Percentiles rank a stretch among this genome's conserved stretches.
These are phyloP conservation scores for Trichothecium roseum DNA, from an alignment of 2,329 filamentous ascomycete species.

Conservation along the genomic window DNA sequence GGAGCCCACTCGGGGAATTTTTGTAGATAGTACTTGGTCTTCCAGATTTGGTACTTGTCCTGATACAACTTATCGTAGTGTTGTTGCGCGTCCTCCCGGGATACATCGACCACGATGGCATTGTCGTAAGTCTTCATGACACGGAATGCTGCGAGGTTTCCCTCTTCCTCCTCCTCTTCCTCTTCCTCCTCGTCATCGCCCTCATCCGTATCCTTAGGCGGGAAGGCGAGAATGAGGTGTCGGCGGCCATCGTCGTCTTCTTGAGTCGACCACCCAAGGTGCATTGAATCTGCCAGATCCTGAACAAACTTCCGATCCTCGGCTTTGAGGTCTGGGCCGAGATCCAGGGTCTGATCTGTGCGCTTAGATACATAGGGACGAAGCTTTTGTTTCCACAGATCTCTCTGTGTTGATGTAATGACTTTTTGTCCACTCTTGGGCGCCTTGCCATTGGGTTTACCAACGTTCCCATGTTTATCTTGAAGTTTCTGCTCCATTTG, in stretches of 20 bases:
- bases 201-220: slow-evolving; percentile 36
- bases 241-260: slow-evolving; percentile 46
- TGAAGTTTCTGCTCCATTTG: slow-evolving; percentile 53
- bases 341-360: slow-evolving; percentile 54
- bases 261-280: slow-evolving; percentile 46
- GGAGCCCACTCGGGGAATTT: slow-evolving; percentile 84
- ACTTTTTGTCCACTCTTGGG: slow-evolving; percentile 50
- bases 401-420: slow-evolving; percentile 70
- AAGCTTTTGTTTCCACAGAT: slow-evolving; percentile 69
- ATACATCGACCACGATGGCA: slow-evolving; percentile 72
- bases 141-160: slow-evolving; percentile 73
- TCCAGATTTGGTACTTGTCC: slow-evolving; percentile 84
- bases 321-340: slow-evolving; percentile 64
- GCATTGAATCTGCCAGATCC: slow-evolving; percentile 60
- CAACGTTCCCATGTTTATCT: slow-evolving; percentile 43
- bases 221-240: slow-evolving; percentile 40
- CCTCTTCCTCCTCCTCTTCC: slow-evolving; percentile 52
- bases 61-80: slow-evolving; percentile 80
- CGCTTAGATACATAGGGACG: slow-evolving; percentile 73
- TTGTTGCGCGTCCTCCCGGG: slow-evolving; percentile 66
- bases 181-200: slow-evolving; percentile 53
- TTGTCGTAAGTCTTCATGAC: slow-evolving; percentile 88
- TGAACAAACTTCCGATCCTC: slow-evolving; percentile 90
- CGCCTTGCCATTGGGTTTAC: slow-evolving; percentile 34
- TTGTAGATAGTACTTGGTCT: slow-evolving; percentile 80